Conservation (phyloP, 164 flowering plant species). For the Liriodendron chinense region DNA sequence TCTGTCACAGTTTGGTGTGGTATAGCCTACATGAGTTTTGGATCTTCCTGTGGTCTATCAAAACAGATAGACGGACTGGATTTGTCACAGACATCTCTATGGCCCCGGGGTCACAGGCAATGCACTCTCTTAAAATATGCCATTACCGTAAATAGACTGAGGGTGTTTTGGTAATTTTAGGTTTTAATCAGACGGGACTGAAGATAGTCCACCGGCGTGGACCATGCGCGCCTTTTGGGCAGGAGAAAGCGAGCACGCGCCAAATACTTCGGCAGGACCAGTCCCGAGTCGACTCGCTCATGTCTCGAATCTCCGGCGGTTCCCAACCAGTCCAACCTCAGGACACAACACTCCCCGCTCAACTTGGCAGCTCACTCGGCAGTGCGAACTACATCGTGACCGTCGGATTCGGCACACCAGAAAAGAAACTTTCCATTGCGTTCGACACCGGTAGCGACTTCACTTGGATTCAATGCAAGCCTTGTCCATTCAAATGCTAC, state of each 20-base stretch:
- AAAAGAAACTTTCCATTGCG: slow-evolving; percentile 35
- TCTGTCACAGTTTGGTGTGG: too few species aligned
- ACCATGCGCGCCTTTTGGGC: slow-evolving; percentile 36
- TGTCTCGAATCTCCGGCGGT: slow-evolving; percentile 5
- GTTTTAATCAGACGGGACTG: slow-evolving; percentile 5
- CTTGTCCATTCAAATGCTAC: slow-evolving; percentile 46
- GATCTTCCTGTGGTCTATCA: too few species aligned
- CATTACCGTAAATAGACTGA: too few species aligned
- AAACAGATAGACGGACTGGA: too few species aligned
- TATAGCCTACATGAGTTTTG: too few species aligned
- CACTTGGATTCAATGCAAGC: slow-evolving; percentile 65
- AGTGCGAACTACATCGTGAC: slow-evolving; percentile 54
- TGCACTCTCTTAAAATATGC: too few species aligned
- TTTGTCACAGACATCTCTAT: too few species aligned
- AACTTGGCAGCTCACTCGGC: slow-evolving; percentile 37
- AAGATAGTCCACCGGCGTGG: slow-evolving; percentile 46
- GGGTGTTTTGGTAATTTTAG: neutral
- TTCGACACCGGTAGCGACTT: slow-evolving; percentile 50
- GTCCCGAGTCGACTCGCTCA: slow-evolving; percentile 41
- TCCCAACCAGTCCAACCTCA: neutral
- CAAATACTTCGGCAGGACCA: slow-evolving; percentile 45
- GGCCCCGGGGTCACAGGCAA: too few species aligned
- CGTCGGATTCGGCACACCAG: slow-evolving; percentile 71
- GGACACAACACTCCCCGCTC: slow-evolving; percentile 22
- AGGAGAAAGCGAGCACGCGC: neutral